A percentile compares a stretch with the other conserved stretches of the same genome.
Evolutionary conservation across 495 filamentous ascomycete genomes (phyloP).

Genomic region (Collariella sp.): DNA sequence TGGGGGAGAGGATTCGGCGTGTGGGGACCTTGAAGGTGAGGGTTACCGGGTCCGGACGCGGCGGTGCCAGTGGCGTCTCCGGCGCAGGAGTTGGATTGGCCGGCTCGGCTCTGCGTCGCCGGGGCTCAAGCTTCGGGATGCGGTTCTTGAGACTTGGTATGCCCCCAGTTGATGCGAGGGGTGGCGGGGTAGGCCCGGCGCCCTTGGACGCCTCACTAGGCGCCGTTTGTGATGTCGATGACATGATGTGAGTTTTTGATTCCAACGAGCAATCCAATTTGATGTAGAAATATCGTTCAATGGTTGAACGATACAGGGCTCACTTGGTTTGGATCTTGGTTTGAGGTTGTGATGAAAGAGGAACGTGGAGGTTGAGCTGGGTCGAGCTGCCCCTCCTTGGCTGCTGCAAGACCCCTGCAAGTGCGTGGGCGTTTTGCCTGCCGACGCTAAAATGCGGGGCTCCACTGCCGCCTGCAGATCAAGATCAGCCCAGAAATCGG

Average conservation of each 20-base stretch:
- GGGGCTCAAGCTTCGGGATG: conserved; percentile 61
- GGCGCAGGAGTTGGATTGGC: conserved; percentile 57
- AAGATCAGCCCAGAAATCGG: conserved; percentile 13
- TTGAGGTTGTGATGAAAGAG: not conserved
- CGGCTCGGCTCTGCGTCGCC: conserved; percentile 44
- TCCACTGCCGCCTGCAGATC: conserved; percentile 12
- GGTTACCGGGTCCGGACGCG: conserved; percentile 55
- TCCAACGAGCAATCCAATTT: no score
- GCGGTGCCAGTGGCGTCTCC: conserved; percentile 60
- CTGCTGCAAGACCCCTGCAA: conserved; percentile 6
- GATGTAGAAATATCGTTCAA: not conserved
- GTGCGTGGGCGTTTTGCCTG: conserved; percentile 4
- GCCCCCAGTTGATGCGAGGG: not conserved
- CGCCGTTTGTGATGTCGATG: conserved; percentile 2
- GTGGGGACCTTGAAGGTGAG: conserved; percentile 56
- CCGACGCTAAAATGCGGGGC: conserved; percentile 20
- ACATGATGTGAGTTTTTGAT: not conserved
- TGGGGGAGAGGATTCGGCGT: conserved; percentile 67
- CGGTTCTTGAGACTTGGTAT: conserved; percentile 54
- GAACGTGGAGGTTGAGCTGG: not conserved
- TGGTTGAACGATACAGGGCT: not conserved
- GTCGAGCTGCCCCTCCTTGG: not conserved
- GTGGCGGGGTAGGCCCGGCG: not conserved
- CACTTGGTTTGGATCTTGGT: not conserved
- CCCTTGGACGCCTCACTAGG: not conserved